Base-by-base conservation (phyloP, 1,139 yeast genomes). In the Geotrichum aggregatum region DNA sequence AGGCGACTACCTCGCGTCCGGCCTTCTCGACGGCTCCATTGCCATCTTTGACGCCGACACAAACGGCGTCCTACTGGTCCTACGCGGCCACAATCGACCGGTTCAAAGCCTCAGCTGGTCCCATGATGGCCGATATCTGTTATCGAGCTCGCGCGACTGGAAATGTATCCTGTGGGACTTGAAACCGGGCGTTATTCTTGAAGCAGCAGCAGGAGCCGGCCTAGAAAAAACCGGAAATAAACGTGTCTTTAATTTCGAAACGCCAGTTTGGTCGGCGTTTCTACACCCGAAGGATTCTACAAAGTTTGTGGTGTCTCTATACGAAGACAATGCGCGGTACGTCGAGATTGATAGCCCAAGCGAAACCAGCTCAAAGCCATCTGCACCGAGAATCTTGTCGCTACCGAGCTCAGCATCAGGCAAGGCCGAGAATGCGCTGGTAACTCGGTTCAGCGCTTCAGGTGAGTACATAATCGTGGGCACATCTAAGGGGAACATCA, bases 1-100 rank as follows among this genome's bases (percentile, higher is more conserved):
- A 50, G 98, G 98, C 2, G 96, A 88, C 65, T 91, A 91, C 64
- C 71, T 91, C 1, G 98, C 98, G 1, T 79, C 87, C 1, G 98
- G 98, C 0, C 74, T 86, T 41, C 74, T 80, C 19, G 87, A 85
- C 66, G 98, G 98, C 1, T 74, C 84, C 0, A 80, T 91, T 4
- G 77, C 85, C 16, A 79, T 91, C 24, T 84, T 85, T 63, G 98
- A 91, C 66, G 76, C 82, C 60, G 87, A 82, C 66, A 80, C 91
- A 0, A 72, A 80, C 52, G 77, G 81, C 21, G 77, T 82, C 11
- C 76, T 84, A 0, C 72, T 75, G 30, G 71, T 80, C 13, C 68
- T 79, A 21, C 71, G 76, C 18, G 83, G 82, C 8, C 98, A 91
- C 64, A 76, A 81, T 1, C 73, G 92, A 42, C 80, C 95, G 1